A percentile compares a stretch with the other conserved stretches of the same genome.
Evolutionary conservation across 2,329 filamentous ascomycete genomes (phyloP).

Genomic region (Trichoderma arundinaceum): DNA sequence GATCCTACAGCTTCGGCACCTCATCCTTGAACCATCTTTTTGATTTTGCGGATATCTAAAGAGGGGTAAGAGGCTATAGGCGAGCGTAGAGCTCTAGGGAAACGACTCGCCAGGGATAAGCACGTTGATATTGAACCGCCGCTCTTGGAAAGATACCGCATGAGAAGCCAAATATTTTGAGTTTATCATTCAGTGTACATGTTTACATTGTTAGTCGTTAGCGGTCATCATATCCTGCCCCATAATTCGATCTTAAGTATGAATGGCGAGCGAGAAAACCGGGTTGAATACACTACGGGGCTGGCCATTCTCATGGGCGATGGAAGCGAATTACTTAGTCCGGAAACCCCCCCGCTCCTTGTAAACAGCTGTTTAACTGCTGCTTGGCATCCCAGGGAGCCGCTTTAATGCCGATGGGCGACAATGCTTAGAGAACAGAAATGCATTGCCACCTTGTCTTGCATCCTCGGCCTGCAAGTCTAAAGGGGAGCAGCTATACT

Average conservation of each 20-base stretch:
- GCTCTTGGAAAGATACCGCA: too few relatives aligned
- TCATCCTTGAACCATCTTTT: not conserved
- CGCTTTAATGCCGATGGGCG: not conserved
- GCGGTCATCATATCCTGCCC: too few relatives aligned
- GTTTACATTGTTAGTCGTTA: not conserved
- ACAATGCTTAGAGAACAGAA: not conserved
- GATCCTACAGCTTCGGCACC: not conserved
- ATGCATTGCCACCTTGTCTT: slow-evolving; percentile 25
- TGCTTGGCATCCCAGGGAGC: not conserved
- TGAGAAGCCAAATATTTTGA: not conserved
- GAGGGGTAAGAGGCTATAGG: not conserved
- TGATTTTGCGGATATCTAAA: not conserved
- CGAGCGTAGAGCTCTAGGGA: too few relatives aligned
- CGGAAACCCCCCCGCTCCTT: not conserved
- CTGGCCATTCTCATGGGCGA: not conserved
- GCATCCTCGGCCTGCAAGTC: slow-evolving; percentile 4
- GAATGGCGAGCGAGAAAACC: not conserved
- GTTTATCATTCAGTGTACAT: not conserved
- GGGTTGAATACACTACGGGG: not conserved
- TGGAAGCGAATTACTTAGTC: not conserved
- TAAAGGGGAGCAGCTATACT: not conserved
- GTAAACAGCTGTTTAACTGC: not conserved
- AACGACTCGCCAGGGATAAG: not conserved
- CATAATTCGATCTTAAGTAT: not conserved
- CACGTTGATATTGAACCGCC: not conserved